phyloP scores from a whole-genome alignment of 371 early-diverging fungal species.

The Antonospora locustae region DNA sequence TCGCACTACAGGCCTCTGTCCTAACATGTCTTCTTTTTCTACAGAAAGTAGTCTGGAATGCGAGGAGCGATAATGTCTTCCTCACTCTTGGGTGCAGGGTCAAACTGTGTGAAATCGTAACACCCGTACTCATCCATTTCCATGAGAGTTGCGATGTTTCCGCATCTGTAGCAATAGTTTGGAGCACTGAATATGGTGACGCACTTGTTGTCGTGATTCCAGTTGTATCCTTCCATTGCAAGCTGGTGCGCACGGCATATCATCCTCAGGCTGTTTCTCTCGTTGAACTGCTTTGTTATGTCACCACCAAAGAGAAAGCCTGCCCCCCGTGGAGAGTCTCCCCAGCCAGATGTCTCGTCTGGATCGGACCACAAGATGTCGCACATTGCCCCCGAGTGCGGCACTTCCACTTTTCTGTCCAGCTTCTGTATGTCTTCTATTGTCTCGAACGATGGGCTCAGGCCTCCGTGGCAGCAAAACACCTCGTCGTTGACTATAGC shows the following conservation, averaged over 20 bases:
- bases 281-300: constrained; percentile 77
- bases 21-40: constrained; percentile 34
- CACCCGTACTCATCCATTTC: constrained; percentile 76
- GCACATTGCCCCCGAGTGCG: constrained; percentile 93
- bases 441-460: constrained; percentile 85
- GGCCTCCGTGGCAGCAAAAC: constrained; percentile 95
- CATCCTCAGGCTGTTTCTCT: constrained; percentile 80
- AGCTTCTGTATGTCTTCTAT: constrained; percentile 86
- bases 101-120: constrained; percentile 70
- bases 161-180: constrained; percentile 96
- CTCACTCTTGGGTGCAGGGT: constrained; percentile 86
- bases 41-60: constrained; percentile 96
- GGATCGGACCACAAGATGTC: constrained; percentile 98
- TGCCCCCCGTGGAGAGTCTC: constrained; percentile 89
- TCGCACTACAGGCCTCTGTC: too few relatives aligned
- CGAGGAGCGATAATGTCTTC: constrained; percentile 87
- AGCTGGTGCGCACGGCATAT: constrained; percentile 97
- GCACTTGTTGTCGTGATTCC: constrained; percentile 85
- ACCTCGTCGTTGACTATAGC: constrained; percentile 80
- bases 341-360: constrained; percentile 90
- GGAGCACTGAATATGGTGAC: constrained; percentile 98
- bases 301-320: constrained; percentile 92
- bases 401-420: constrained; percentile 89
- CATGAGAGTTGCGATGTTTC: constrained; percentile 90
- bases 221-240: constrained; percentile 96